These are phyloP conservation scores for Vigna reflexopilosa DNA, from an alignment of 306 rosid species.

Conservation along the genomic window DNA sequence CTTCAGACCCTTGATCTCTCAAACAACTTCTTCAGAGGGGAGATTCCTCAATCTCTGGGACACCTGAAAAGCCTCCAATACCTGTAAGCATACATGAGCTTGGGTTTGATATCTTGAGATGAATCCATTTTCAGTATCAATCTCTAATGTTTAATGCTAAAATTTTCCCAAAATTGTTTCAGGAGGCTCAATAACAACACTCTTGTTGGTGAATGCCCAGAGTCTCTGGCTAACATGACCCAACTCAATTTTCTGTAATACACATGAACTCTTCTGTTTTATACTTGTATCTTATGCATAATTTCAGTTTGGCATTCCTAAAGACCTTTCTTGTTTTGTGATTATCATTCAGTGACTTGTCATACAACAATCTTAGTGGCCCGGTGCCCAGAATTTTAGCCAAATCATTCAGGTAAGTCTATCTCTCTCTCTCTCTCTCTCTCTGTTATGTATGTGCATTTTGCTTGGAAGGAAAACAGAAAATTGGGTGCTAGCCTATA, in stretches of 20 bases:
- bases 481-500: constrained; percentile 28
- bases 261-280: constrained; percentile 44
- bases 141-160: constrained; percentile 34
- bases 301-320: constrained; percentile 32
- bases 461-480: constrained; percentile 18
- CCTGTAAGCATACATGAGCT: constrained; percentile 64
- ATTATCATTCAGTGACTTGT: constrained; percentile 74
- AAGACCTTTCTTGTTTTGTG: constrained; percentile 47
- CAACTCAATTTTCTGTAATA: constrained; percentile 88
- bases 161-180: constrained; percentile 41
- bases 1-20: constrained; percentile 95
- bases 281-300: constrained; percentile 19
- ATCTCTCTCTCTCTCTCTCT: constrained; percentile 1
- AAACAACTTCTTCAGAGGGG: constrained; percentile 73
- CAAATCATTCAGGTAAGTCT: constrained; percentile 83
- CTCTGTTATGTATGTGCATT: constrained; percentile 7
- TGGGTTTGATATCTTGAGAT: constrained; percentile 21
- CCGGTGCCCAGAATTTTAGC: constrained; percentile 91
- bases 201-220: constrained; percentile 76
- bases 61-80: constrained; percentile 79
- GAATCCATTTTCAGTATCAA: constrained; percentile 8
- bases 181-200: constrained; percentile 98
- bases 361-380: constrained; percentile 88
- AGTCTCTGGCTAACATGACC: constrained; percentile 85
- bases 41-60: constrained; percentile 74